A percentile compares a stretch with the other conserved stretches of the same genome.
These are phyloP conservation scores for Vigna hirtella DNA, from an alignment of 306 rosid genomes.

Conservation along the genomic window DNA sequence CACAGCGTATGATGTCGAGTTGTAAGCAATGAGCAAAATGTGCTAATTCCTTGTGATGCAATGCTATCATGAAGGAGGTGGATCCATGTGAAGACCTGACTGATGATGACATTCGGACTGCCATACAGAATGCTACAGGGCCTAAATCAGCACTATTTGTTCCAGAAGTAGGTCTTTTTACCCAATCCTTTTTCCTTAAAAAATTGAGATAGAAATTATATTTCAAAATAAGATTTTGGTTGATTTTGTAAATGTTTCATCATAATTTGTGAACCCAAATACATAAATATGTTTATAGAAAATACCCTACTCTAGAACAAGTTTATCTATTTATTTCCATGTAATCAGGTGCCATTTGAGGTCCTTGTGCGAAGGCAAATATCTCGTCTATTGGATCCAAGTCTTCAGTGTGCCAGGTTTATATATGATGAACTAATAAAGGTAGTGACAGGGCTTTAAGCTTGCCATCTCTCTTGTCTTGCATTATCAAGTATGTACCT, in stretches of 20 bases:
- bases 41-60: constrained; percentile 31
- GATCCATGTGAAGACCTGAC: constrained; percentile 99
- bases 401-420: constrained; percentile 99
- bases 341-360: constrained; percentile 89
- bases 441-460: constrained; percentile 56
- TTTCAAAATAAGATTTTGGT: not conserved
- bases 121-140: constrained; percentile 98
- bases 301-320: not conserved
- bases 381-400: constrained; percentile 91
- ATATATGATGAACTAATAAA: constrained; percentile 90
- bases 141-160: constrained; percentile 94
- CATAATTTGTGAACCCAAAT: constrained; percentile 19
- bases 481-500: constrained; percentile 17
- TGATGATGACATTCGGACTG: constrained; percentile 97
- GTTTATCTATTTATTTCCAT: constrained; percentile 37
- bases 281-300: not conserved
- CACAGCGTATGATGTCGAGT: not conserved
- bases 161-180: constrained; percentile 78
- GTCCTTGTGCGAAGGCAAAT: constrained; percentile 95
- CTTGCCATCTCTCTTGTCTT: constrained; percentile 31
- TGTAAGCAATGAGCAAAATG: constrained; percentile 3
- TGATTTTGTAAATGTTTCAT: not conserved
- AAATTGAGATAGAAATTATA: not conserved
- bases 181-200: not conserved
- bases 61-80: constrained; percentile 76